Base-by-base conservation (phyloP, 139 green algal genomes). In the Asterochloris sp. region DNA sequence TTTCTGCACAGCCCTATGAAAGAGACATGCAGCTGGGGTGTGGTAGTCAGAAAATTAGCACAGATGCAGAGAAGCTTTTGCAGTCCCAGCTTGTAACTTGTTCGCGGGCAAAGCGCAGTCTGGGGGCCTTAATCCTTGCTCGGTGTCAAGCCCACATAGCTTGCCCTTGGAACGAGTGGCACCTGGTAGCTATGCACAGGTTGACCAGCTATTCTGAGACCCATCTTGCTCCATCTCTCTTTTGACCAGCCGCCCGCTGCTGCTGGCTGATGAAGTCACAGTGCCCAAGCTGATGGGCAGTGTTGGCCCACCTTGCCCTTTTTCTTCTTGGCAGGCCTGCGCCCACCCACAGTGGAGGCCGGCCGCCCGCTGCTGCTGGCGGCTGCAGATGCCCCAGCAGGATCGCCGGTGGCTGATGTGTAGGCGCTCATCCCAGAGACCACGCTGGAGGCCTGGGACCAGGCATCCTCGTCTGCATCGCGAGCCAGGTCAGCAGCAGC, bases 361-460 rank as follows among this genome's bases (percentile, higher is more conserved):
- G 73, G 47, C 62, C n/a, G 26, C 21, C 24, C 73, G 27, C n/a
- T 78, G 85, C 47, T 81, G 64, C 73, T 29, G 67, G 83, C 66
- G 38, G 71, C n/a, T 28, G 79, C 54, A 11, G 67, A 69, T 60
- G 63, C 73, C n/a, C 21, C 83, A 2, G 38, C 38, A 54, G 38
- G 38, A 54, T 29, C 73, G n/a, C 67, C 29, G 17, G 75, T 86
- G 69, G 29, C 54, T 10, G 88, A 69, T 0, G 87, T 89, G 79
- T 92, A 94, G 4, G 88, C 85, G 68, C 86, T 91, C 11, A 93
- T 75, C 19, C 84, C 90, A 29, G 73, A 90, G 16, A 93, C 71
- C 67, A 85, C 71, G 73, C 86, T 93, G 54, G 83, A 80, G 12
- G 85, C 64, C 63, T 67, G 60, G n/a, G 67, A 82, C 69, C 23